Base-by-base conservation (phyloP, 805 yeast genomes). In the Candida pini region DNA sequence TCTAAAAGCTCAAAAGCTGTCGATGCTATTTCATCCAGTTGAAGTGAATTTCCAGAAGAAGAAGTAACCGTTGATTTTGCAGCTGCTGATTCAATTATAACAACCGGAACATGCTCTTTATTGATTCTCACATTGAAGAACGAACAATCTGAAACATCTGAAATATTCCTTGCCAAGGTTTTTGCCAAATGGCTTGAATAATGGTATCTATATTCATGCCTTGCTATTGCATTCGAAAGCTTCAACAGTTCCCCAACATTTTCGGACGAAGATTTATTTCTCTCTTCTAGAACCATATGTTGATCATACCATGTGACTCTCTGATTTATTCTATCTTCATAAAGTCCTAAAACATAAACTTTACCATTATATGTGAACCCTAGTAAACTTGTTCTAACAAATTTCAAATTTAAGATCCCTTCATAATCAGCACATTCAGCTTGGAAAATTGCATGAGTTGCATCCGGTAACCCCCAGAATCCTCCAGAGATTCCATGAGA, bases 401-500 rank as follows among this genome's bases (percentile, higher is more conserved):
- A 92, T 35, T 83, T 89, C 65, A 78, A 65, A 40, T 82, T 87
- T 15, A 84, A 54, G 2, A 69, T 61, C 0, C 94, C 94, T 35
- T 73, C 71, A 31, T 79, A 78, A 43, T 81, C 89, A 26, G 76
- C 65, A 49, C 95, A 84, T 42, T 76, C 73, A 0, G 95, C 95
- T 49, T 82, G 92, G 59, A 87, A 87, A 2, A 86, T 81, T 40
- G 68, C 71, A 39, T 75, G 78, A 0, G 94, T 82, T 28, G 83
- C 86, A 33, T 63, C 76, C 18, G 61, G 78, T 14, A 73, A 56
- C 1, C 78, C 89, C 80, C 88, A 87, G 51, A 83, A 85, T 0
- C 95, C 96, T 12, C 95, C 96, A 2, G 95, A 80, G 6, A 92
- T 61, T 40, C 94, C 83, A 2, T 90, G 90, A 28, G 94, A 81